These are phyloP conservation scores for Beauveria sp. DNA, from an alignment of 2,329 filamentous ascomycete genomes.

Conservation along the genomic window DNA sequence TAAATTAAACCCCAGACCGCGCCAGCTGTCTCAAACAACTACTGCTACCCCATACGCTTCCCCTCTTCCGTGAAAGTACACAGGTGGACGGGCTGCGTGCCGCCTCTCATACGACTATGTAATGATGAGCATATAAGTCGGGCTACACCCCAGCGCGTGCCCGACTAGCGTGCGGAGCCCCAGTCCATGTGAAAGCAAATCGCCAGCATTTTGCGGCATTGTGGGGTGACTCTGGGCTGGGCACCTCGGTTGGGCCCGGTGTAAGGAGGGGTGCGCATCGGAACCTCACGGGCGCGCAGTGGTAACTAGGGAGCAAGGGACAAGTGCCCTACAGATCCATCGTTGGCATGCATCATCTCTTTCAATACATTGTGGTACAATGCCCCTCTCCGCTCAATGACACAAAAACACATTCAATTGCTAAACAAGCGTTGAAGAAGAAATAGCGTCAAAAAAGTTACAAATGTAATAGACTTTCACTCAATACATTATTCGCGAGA, in stretches of 20 bases:
- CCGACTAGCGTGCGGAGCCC: conserved; percentile 10
- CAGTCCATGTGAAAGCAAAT: conserved; percentile 10
- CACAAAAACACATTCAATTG: background rate
- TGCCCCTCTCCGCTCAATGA: background rate
- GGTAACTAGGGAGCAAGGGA: background rate
- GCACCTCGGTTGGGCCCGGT: conserved; percentile 13
- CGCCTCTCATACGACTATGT: background rate
- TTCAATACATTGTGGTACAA: background rate
- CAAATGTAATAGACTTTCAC: too few relatives aligned
- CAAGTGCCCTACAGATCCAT: too few relatives aligned
- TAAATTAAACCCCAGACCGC: background rate
- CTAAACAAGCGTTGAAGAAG: background rate
- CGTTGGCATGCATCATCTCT: too few relatives aligned
- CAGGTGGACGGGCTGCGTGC: background rate
- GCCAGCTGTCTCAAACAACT: background rate
- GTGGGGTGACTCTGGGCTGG: conserved; percentile 6
- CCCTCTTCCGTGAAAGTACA: background rate
- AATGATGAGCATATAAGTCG: conserved; percentile 10
- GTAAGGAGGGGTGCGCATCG: conserved; percentile 1
- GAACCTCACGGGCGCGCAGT: conserved; percentile 4
- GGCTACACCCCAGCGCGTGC: background rate
- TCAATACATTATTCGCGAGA: background rate
- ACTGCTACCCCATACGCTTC: background rate
- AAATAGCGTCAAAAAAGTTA: background rate
- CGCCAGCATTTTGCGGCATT: background rate